Percentiles rank a stretch among this genome's conserved stretches.
Conservation (phyloP, 805 yeast species). For the Alloascoidea hylecoeti region DNA sequence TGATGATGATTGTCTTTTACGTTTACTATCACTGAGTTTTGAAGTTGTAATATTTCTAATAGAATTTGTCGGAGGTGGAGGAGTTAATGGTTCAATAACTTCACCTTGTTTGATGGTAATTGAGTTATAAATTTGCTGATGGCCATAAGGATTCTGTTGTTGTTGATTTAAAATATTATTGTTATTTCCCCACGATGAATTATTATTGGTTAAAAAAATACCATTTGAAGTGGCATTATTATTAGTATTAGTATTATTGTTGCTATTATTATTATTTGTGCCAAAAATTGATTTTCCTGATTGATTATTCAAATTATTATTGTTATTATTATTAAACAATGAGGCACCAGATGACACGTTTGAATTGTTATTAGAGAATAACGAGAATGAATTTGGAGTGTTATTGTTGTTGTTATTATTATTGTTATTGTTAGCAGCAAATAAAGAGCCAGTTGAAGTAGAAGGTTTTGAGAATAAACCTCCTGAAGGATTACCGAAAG, state of each 20-base stretch:
- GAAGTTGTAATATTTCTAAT: background rate
- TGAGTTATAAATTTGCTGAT: background rate
- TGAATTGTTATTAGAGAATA: slow-evolving; percentile 1
- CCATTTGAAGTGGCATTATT: too few relatives aligned
- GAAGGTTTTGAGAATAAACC: background rate
- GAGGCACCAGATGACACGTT: background rate
- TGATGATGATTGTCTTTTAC: background rate
- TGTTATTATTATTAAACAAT: background rate
- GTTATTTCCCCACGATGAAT: too few relatives aligned
- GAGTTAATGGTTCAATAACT: slow-evolving; percentile 3
- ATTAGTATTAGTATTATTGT: too few relatives aligned
- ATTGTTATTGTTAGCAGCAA: background rate
- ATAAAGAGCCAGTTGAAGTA: too few relatives aligned
- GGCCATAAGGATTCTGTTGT: background rate
- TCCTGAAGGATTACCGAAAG: too few relatives aligned
- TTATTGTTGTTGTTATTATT: slow-evolving; percentile 8
- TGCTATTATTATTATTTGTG: too few relatives aligned
- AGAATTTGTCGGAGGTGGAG: slow-evolving; percentile 4
- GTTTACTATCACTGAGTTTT: background rate
- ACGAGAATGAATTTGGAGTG: slow-evolving; percentile 1
- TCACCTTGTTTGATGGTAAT: background rate
- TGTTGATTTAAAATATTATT: background rate
- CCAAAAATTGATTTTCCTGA: too few relatives aligned
- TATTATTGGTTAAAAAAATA: too few relatives aligned
- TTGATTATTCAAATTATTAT: background rate